Evolutionary conservation across 371 early-diverging fungal species (phyloP).

Genomic region (Rhizopus stolonifer): DNA sequence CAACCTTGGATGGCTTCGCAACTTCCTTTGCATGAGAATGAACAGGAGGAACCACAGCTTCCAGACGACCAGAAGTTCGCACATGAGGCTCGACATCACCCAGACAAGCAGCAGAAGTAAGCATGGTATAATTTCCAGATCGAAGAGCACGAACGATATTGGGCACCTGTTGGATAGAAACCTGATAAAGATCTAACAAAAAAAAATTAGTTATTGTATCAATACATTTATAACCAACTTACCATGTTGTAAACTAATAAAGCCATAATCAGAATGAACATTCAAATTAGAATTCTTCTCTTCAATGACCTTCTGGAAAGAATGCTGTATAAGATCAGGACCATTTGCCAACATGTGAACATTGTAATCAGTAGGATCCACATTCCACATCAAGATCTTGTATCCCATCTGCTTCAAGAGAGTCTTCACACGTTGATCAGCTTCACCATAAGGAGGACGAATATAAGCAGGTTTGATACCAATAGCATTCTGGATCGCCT

Average conservation of each 20-base stretch:
- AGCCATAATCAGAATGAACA: slow-evolving; percentile 32
- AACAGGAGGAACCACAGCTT: background rate
- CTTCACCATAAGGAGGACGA: slow-evolving; percentile 62
- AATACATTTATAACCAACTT: slow-evolving; percentile 10
- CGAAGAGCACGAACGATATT: slow-evolving; percentile 31
- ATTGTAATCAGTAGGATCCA: slow-evolving; percentile 46
- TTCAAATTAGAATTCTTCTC: slow-evolving; percentile 28
- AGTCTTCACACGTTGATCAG: slow-evolving; percentile 47
- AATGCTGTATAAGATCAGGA: slow-evolving; percentile 17
- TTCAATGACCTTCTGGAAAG: slow-evolving; percentile 17
- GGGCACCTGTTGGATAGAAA: slow-evolving; percentile 42
- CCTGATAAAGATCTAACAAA: slow-evolving; percentile 46
- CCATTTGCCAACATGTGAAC: slow-evolving; percentile 26
- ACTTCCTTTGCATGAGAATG: background rate
- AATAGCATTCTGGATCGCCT: slow-evolving; percentile 43
- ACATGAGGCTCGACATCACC: slow-evolving; percentile 32
- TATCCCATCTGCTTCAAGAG: slow-evolving; percentile 47
- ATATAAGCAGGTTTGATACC: slow-evolving; percentile 58
- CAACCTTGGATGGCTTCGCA: too few relatives aligned
- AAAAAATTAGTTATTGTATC: too few relatives aligned
- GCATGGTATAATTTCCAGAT: slow-evolving; percentile 24
- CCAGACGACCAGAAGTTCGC: background rate
- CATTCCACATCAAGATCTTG: slow-evolving; percentile 51
- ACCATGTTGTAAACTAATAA: slow-evolving; percentile 45
- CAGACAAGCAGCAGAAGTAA: slow-evolving; percentile 41